Evolutionary conservation across 2,329 filamentous ascomycete species (phyloP).

Genomic region (Clonostachys rhizophaga): DNA sequence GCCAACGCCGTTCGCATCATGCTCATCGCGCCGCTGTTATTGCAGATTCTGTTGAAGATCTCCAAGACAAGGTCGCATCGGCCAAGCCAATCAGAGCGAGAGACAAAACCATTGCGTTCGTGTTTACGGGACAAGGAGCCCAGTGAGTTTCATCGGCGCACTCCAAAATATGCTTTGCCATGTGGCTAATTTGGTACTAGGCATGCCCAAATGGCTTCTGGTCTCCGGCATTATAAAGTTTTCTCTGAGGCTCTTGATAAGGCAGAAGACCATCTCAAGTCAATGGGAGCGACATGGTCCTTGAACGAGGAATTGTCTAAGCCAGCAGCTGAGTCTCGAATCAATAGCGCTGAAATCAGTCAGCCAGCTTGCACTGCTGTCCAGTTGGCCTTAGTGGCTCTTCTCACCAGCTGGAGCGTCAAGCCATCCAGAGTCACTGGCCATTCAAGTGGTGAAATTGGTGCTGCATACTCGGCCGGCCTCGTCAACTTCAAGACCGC

Average conservation of each 20-base stretch:
- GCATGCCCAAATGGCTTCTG: constrained; percentile 9
- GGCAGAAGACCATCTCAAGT: background rate
- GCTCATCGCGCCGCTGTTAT: constrained; percentile 7
- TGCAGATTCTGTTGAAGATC: constrained; percentile 31
- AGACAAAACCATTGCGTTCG: constrained; percentile 8
- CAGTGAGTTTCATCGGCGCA: constrained; percentile 6
- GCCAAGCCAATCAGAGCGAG: constrained; percentile 1
- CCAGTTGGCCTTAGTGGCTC: constrained; percentile 21
- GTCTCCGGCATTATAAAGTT: constrained; percentile 5
- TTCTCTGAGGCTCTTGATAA: background rate
- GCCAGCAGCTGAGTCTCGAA: constrained; percentile 20
- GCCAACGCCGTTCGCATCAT: constrained; percentile 6
- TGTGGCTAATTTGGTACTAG: constrained; percentile 1
- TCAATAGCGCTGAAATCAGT: constrained; percentile 24
- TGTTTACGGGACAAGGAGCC: constrained; percentile 16
- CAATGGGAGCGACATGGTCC: constrained; percentile 1
- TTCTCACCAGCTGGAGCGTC: constrained; percentile 22
- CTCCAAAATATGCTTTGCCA: background rate
- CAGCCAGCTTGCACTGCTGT: constrained; percentile 12
- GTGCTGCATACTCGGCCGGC: constrained; percentile 27
- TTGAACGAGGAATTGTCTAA: constrained; percentile 6
- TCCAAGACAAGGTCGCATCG: constrained; percentile 9
- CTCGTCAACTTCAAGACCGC: constrained; percentile 23
- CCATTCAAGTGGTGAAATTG: constrained; percentile 33
- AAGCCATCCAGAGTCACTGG: constrained; percentile 22